These are phyloP conservation scores for Myriosclerotinia duriaeana DNA, from an alignment of 2,329 filamentous ascomycete species.

Conservation along the genomic window DNA sequence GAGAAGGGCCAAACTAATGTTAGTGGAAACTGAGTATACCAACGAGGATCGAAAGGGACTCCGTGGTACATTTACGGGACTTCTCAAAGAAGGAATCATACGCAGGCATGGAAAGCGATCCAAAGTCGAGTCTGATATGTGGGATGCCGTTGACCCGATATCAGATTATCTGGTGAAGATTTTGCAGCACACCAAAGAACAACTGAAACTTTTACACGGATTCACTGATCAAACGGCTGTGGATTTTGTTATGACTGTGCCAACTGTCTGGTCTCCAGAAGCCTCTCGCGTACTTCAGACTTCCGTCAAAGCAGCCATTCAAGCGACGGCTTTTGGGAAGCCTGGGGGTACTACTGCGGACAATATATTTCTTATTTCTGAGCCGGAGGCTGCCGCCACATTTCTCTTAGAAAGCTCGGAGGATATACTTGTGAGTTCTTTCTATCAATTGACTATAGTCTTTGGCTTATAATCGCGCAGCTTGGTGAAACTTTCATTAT, in stretches of 20 bases:
- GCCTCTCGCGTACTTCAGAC: conserved; percentile 24
- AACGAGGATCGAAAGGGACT: conserved; percentile 24
- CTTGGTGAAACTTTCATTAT: conserved; percentile 31
- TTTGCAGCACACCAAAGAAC: conserved; percentile 27
- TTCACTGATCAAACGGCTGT: conserved; percentile 22
- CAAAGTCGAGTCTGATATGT: conserved; percentile 1
- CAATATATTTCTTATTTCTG: conserved; percentile 38
- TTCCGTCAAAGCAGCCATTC: conserved; percentile 25
- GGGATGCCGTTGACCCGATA: conserved; percentile 30
- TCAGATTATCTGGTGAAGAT: conserved; percentile 27
- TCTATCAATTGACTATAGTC: no score
- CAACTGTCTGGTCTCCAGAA: conserved; percentile 25
- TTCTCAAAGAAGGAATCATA: conserved; percentile 25
- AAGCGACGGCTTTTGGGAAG: conserved; percentile 24
- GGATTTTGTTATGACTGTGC: conserved; percentile 24
- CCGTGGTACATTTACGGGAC: conserved; percentile 6
- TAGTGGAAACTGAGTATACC: conserved; percentile 25
- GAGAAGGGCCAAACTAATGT: conserved; percentile 28
- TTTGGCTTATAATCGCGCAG: conserved; percentile 18
- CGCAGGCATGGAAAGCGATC: conserved; percentile 25
- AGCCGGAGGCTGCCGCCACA: conserved; percentile 39
- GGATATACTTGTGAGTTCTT: conserved; percentile 26
- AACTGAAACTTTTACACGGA: conserved; percentile 22
- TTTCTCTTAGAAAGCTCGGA: conserved; percentile 32
- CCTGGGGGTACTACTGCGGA: conserved; percentile 29